Evolutionary conservation across 352 stramenopile genomes (phyloP), one percentile per base, ranked within the genome.

Genomic region (Phytophthora tubulina): DNA sequence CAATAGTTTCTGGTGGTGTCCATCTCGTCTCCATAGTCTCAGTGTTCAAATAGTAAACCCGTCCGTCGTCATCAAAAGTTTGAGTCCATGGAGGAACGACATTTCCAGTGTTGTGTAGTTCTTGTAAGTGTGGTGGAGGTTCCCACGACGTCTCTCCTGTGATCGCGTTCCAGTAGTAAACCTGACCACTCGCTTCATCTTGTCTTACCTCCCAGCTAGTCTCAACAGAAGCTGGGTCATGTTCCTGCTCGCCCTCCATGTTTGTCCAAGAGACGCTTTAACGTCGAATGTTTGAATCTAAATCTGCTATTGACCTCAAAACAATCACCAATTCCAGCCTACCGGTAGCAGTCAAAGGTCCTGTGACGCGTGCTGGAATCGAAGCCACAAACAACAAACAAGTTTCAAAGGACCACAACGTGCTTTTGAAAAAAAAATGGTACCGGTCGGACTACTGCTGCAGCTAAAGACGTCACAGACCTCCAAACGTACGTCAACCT

Each of bases 111-210:
- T 39, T 21, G 27, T 15, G 21, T 8, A 27, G 15, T 46, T 52
- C 44, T 45, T 45, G 52, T 14, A 69, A 31, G 46, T 74, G 58
- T 5, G 63, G 57, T 42, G 71, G 66, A 0, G 59, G 39, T 14
- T 89, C 68, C 85, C 85, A 92, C 15, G 82, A 84, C 0, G 80
- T 81, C 48, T 91, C 85, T 17, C 79, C 82, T 8, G 85, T 92
- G 21, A 62, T 56, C 0, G 70, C 21, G 48, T 92, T 90, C 61
- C 78, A 76, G 54, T 88, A 92, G 67, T 80, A 89, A 30, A 68
- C 61, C 35, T 81, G 70, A 4, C 79, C 72, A 17, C 68, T 87
- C n/a, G 35, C 45, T 4, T 86, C 75, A 46, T 92, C 80, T 11
- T 86, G 73, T 2, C 77, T 74, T 6, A 76, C 48, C 15, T 90